A percentile compares a stretch with the other conserved stretches of the same genome.
phyloP scores from a whole-genome alignment of 805 yeast species.

The Starmerella tilneyi region DNA sequence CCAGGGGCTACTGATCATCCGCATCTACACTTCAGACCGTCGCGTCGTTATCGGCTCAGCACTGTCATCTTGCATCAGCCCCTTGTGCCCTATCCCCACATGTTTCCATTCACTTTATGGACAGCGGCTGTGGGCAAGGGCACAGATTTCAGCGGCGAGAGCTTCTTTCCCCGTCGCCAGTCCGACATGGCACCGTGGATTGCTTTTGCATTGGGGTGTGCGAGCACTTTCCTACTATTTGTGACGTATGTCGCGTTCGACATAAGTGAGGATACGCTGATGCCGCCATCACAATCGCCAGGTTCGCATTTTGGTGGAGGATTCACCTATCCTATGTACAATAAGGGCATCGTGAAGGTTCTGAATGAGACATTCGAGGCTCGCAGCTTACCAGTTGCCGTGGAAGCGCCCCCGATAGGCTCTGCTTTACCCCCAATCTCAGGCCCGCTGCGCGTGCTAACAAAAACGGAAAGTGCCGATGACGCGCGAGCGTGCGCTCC shows the following conservation, averaged over 20 bases:
- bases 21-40: too few relatives aligned
- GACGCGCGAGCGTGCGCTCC: conserved; percentile 9
- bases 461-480: neutral
- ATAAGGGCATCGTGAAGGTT: neutral
- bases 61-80: too few relatives aligned
- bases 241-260: neutral
- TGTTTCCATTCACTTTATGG: too few relatives aligned
- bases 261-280: neutral
- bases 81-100: too few relatives aligned
- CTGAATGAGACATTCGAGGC: neutral
- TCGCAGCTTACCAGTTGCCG: neutral
- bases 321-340: neutral
- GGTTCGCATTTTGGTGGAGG: conserved; percentile 3
- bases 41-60: too few relatives aligned
- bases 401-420: conserved; percentile 3
- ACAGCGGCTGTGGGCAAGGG: conserved; percentile 5
- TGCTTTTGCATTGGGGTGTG: conserved; percentile 7
- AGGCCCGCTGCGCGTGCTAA: neutral
- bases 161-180: neutral
- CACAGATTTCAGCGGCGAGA: neutral
- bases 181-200: conserved; percentile 1
- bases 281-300: neutral
- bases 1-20: too few relatives aligned
- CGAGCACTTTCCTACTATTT: neutral
- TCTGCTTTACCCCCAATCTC: neutral